A percentile compares a stretch with the other conserved stretches of the same genome.
Evolutionary conservation across 148 eudicot species (phyloP).

Genomic region (Camellia lanceoleosa): DNA sequence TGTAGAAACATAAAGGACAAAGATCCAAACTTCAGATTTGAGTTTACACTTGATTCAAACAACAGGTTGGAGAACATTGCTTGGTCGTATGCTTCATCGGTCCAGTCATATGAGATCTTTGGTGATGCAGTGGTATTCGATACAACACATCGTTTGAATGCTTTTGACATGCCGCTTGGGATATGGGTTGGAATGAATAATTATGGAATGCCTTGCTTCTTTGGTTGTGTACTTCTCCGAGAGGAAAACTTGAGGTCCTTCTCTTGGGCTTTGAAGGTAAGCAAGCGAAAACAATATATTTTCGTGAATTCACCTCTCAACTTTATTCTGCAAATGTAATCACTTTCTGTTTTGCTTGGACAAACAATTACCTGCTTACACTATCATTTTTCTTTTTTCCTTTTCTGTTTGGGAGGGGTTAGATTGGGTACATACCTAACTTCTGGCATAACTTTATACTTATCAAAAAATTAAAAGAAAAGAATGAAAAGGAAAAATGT

Average conservation of each 20-base stretch:
- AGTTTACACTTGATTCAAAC: conserved; percentile 68
- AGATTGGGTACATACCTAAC: too few relatives aligned
- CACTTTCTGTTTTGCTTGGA: too few relatives aligned
- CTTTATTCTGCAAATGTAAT: conserved; percentile 3
- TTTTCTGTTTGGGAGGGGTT: too few relatives aligned
- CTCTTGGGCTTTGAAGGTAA: conserved; percentile 89
- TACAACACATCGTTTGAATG: conserved; percentile 75
- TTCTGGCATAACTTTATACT: not conserved
- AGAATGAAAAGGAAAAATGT: not conserved
- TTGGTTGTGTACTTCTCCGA: conserved; percentile 69
- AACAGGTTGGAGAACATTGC: conserved; percentile 84
- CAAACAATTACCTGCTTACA: too few relatives aligned
- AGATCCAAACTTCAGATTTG: conserved; percentile 79
- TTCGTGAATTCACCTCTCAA: not conserved
- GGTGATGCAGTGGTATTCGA: conserved; percentile 94
- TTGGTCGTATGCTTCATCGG: conserved; percentile 91
- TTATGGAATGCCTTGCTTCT: conserved; percentile 85
- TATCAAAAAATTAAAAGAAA: not conserved
- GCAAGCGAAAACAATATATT: conserved; percentile 1
- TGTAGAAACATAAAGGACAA: conserved; percentile 84
- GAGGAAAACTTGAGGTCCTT: conserved; percentile 69
- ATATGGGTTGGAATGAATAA: conserved; percentile 78
- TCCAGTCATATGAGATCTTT: conserved; percentile 75
- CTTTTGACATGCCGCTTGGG: conserved; percentile 83
- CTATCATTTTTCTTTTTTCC: too few relatives aligned